Percentiles rank a stretch among this genome's conserved stretches.
phyloP scores from a whole-genome alignment of 345 rosid genomes.

The Iberis pinnata region DNA sequence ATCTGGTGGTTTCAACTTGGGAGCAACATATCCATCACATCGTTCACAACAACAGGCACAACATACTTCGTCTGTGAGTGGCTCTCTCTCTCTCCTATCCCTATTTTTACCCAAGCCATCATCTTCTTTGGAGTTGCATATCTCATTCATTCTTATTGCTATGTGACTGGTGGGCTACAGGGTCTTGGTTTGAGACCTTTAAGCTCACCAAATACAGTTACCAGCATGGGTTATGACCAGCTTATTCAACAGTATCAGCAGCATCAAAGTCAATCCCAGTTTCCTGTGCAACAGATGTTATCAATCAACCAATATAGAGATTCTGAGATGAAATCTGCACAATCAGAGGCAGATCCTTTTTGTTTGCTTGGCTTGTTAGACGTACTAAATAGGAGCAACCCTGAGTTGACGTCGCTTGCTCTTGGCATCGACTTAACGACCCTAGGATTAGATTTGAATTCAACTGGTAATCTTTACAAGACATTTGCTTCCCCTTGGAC shows the following conservation, averaged over 20 bases:
- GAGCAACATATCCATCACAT: constrained; percentile 76
- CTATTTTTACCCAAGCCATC: constrained; percentile 19
- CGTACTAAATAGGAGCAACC: constrained; percentile 68
- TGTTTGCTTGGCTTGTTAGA: constrained; percentile 77
- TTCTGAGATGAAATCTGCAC: constrained; percentile 66
- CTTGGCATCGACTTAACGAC: constrained; percentile 94
- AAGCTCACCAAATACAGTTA: constrained; percentile 59
- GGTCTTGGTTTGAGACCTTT: constrained; percentile 85
- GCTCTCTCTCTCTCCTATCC: constrained; percentile 54
- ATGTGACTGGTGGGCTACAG: constrained; percentile 75
- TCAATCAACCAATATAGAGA: neutral
- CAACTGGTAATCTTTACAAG: constrained; percentile 85
- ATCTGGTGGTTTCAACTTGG: constrained; percentile 83
- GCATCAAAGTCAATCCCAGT: constrained; percentile 81
- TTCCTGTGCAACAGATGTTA: constrained; percentile 12
- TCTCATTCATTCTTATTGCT: constrained; percentile 6
- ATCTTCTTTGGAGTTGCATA: constrained; percentile 2
- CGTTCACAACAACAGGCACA: constrained; percentile 88
- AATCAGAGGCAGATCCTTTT: constrained; percentile 67
- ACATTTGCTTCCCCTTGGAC: constrained; percentile 99
- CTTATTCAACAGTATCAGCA: constrained; percentile 85
- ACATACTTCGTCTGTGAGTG: constrained; percentile 69
- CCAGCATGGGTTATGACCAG: constrained; percentile 75
- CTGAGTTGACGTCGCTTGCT: constrained; percentile 71
- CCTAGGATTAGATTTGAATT: constrained; percentile 86